Percentiles rank a stretch among this genome's conserved stretches.
phyloP scores from a whole-genome alignment of 768 basidiomycete genomes.

The Neoboletus brunneissimus region DNA sequence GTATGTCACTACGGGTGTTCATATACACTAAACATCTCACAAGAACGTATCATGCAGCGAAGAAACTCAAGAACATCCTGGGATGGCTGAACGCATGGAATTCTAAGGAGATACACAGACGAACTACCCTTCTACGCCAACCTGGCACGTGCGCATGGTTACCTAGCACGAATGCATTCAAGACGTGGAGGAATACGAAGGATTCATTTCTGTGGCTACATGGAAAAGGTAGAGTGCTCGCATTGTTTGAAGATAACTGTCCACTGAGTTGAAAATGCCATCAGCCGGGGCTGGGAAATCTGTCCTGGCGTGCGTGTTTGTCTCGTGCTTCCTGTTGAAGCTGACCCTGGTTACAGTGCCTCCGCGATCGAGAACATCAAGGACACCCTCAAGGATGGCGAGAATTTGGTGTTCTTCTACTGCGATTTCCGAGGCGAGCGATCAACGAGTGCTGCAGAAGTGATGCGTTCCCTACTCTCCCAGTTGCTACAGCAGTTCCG shows the following conservation, averaged over 20 bases:
- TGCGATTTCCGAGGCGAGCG: background rate
- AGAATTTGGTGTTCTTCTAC: background rate
- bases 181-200: background rate
- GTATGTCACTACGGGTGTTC: too few relatives aligned
- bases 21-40: too few relatives aligned
- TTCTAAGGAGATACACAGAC: background rate
- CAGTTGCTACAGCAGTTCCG: background rate
- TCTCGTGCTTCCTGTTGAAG: background rate
- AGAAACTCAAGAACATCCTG: background rate
- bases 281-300: background rate
- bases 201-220: background rate
- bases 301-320: background rate
- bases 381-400: background rate
- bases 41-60: background rate
- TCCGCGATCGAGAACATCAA: background rate
- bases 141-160: background rate
- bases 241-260: background rate
- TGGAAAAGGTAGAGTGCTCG: background rate
- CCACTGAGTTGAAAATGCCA: background rate
- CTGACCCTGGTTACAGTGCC: background rate
- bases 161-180: background rate
- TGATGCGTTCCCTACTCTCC: background rate
- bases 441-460: background rate
- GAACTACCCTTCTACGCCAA: background rate
- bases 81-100: background rate